These are phyloP conservation scores for Quercus rubra DNA, from an alignment of 306 rosid genomes.

Conservation along the genomic window DNA sequence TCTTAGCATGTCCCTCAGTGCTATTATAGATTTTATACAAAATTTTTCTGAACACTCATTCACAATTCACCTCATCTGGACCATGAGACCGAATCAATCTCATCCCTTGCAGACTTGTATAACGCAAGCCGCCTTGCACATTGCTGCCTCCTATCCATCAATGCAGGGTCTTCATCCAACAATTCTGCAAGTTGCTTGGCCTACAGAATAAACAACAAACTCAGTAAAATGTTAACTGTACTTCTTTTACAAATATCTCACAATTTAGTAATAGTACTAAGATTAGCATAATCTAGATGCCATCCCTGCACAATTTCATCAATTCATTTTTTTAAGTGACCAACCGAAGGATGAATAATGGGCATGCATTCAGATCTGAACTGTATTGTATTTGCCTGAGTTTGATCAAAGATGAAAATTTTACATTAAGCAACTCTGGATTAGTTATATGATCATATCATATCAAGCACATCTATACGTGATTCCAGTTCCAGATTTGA, in stretches of 20 bases:
- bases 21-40: not conserved
- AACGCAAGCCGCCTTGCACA: conserved; percentile 47
- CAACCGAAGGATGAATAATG: not conserved
- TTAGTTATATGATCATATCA: not conserved
- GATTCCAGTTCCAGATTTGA: not conserved
- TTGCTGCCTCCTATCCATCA: conserved; percentile 42
- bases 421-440: not conserved
- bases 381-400: not conserved
- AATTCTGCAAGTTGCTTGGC: conserved; percentile 34
- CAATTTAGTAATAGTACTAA: not conserved
- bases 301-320: not conserved
- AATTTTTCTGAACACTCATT: not conserved
- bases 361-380: not conserved
- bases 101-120: conserved; percentile 53
- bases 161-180: conserved; percentile 40
- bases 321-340: not conserved
- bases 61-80: conserved; percentile 17
- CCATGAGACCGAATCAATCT: conserved; percentile 50
- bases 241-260: not conserved
- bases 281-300: not conserved
- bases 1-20: not conserved
- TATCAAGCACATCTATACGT: not conserved
- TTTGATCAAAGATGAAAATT: not conserved
- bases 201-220: conserved; percentile 21
- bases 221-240: not conserved